Evolutionary conservation across 257 asterid genomes (phyloP), one percentile per base, ranked within the genome.

Genomic region (Osmanthus fragrans): DNA sequence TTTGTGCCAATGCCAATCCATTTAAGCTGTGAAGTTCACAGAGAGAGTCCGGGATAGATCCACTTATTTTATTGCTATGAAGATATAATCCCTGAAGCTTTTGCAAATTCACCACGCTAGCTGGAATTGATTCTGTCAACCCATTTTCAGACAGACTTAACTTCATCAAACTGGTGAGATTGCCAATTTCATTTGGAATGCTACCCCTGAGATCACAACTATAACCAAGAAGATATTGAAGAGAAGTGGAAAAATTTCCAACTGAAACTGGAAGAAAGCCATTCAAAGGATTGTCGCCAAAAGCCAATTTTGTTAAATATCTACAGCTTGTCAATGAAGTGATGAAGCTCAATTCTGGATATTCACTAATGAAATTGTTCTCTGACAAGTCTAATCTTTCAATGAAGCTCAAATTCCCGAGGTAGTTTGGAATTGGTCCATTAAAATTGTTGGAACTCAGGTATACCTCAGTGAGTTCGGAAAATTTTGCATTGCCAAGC

Each of bases 401-500:
- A 16, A 69, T 7, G 27, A 33, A 10, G 0, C 21, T 11, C 40
- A 68, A 10, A 0, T 30, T 32, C 33, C 47, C 47, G 3, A 32
- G 21, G 33, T 21, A 68, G 39, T 68, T 68, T 11, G 73, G 47
- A 27, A 68, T 5, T 68, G 73, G 15, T 10, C 73, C 73, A 68
- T 36, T 23, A 18, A 67, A 67, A 1, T 67, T 7, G 40, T 67
- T 67, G 3, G 0, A 4, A 11, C 19, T 1, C 15, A 67, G 11
- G 18, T 5, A 3, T 27, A 67, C 2, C 1, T 7, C 4, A 27
- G 36, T 11, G 16, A 34, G 39, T 4, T 34, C 5, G 5, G 39
- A 34, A 34, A 0, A 34, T 5, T 4, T 34, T 34, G 39, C 39
- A 13, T 80, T 77, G 45, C 84, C 76, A 30, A 82, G 33, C 74